Conservation (phyloP, 2,329 filamentous ascomycete genomes). For the Fusarium buharicum region DNA sequence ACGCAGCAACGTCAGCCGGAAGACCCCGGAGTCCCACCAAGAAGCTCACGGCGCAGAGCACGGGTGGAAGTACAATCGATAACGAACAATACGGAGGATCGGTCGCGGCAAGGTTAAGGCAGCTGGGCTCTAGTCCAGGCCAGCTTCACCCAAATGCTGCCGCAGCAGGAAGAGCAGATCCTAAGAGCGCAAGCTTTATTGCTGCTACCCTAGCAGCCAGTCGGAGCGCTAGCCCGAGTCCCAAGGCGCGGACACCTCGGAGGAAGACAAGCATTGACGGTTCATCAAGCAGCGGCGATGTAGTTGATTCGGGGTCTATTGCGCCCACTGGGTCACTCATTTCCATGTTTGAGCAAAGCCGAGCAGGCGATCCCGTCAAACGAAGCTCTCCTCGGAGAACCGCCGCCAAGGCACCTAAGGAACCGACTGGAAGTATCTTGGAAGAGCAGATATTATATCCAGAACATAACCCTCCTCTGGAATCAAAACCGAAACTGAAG, state of each 20-base stretch:
- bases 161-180: slow-evolving; percentile 44
- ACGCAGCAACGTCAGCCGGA: slow-evolving; percentile 57
- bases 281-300: slow-evolving; percentile 42
- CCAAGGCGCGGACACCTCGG: slow-evolving; percentile 41
- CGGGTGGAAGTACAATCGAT: slow-evolving; percentile 50
- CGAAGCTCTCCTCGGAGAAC: slow-evolving; percentile 43
- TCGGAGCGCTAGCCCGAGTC: slow-evolving; percentile 57
- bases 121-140: slow-evolving; percentile 37
- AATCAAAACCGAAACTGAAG: slow-evolving; percentile 45
- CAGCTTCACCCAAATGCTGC: slow-evolving; percentile 34
- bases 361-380: slow-evolving; percentile 50
- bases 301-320: slow-evolving; percentile 65
- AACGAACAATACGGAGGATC: slow-evolving; percentile 35
- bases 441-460: slow-evolving; percentile 15
- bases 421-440: slow-evolving; percentile 24
- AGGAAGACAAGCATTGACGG: slow-evolving; percentile 49
- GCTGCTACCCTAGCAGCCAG: slow-evolving; percentile 69
- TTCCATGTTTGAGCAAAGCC: slow-evolving; percentile 72
- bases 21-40: slow-evolving; percentile 45
- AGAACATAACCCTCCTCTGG: slow-evolving; percentile 25
- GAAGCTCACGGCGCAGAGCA: slow-evolving; percentile 52
- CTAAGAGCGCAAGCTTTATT: slow-evolving; percentile 65
- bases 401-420: slow-evolving; percentile 20
- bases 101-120: slow-evolving; percentile 41
- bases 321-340: slow-evolving; percentile 72